Evolutionary conservation across 2,329 filamentous ascomycete species (phyloP), one percentile per base, ranked within the genome.

Genomic region (Diaporthe citri): DNA sequence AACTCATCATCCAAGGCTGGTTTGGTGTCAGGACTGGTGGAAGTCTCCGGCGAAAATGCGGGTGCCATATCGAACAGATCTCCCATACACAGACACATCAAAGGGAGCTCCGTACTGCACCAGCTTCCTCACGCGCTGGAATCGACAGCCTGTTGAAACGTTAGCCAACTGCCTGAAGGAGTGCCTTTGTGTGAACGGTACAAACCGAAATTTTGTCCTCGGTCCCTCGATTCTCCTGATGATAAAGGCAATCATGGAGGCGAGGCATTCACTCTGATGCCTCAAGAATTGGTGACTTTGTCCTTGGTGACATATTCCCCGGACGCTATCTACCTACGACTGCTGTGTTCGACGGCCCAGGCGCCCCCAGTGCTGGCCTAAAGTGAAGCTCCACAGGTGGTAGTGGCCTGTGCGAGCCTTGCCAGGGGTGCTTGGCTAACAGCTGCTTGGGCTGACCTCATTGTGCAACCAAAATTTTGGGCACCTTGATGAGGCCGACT

Each of bases 401-500:
- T 22, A 51, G 39, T 28, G 28, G 52, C 60, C 73, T 60, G 41
- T 71, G 43, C 55, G 55, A 62, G 22, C 28, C 34, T 28, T 48
- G n/a, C 34, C 12, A 20, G n/a, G 60, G 25, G 41, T 48, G 25
- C 60, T 31, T 51, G 60, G 28, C 57, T 46, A 66, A 13, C 31
- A 13, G 31, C 46, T 51, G 31, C 46, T 28, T 25, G 64, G 64
- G 48, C 60, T 71, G 51, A 43, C 55, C 43, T 71, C 46, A 62
- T 66, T 36, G 69, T 52, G 39, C 48, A 72, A 71, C 59, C 51
- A 41, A 62, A 73, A 60, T 69, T 69, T 72, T 57, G 71, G 59
- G 59, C 41, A 51, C 70, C 60, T 34, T 51, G 70, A 66, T 48
- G 71, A 73, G 60, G 69, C 48, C 64, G 59, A 59, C 51, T 34